phyloP scores from a whole-genome alignment of 371 early-diverging fungal genomes.

The Apophysomyces variabilis region DNA sequence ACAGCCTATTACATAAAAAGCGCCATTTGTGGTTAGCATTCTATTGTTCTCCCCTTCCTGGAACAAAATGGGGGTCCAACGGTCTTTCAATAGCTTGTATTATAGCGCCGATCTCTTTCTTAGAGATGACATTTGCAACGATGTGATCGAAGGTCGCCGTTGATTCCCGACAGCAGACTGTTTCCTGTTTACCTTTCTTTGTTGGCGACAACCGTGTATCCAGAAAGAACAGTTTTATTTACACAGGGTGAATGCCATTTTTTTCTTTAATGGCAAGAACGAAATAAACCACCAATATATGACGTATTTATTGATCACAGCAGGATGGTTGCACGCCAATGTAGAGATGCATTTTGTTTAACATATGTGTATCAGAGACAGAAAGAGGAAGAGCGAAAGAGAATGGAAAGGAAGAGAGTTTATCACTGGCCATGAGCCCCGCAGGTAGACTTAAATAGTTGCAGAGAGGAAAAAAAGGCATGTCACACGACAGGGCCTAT shows the following conservation, averaged over 20 bases:
- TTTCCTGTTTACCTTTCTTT: neutral
- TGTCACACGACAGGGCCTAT: slow-evolving; percentile 5
- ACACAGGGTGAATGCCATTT: no score
- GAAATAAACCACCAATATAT: neutral
- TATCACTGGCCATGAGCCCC: neutral
- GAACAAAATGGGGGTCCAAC: no score
- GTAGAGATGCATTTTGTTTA: neutral
- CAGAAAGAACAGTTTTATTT: no score
- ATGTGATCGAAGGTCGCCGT: neutral
- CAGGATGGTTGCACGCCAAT: neutral
- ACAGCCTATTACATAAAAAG: no score
- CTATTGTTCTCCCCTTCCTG: no score
- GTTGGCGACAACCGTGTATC: no score
- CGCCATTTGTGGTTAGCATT: no score
- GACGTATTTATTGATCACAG: neutral
- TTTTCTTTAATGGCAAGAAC: no score
- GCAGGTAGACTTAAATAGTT: neutral
- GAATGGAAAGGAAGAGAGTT: neutral
- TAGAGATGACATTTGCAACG: neutral
- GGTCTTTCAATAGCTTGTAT: neutral
- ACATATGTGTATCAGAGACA: no score
- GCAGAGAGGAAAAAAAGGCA: neutral
- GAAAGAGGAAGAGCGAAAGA: no score
- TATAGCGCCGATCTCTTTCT: neutral
- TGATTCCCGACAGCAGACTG: neutral